Percentiles rank a stretch among this genome's conserved stretches.
phyloP scores from a whole-genome alignment of 148 eudicot genomes.

The Fagopyrum esculentum region DNA sequence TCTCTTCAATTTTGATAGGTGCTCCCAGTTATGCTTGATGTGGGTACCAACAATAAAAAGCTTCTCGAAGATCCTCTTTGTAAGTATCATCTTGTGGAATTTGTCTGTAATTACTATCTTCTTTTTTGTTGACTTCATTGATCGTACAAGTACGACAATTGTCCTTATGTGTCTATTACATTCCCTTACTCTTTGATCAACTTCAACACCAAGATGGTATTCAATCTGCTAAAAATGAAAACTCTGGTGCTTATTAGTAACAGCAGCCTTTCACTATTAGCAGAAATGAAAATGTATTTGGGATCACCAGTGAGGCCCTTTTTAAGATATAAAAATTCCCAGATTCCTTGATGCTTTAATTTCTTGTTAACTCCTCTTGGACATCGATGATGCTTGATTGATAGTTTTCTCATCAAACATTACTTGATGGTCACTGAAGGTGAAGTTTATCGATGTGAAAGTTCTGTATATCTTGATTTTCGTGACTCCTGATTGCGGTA shows the following conservation, averaged over 20 bases:
- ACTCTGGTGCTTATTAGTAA: neutral
- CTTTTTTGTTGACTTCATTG: neutral
- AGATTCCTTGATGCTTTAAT: neutral
- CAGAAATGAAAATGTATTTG: neutral
- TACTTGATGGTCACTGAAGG: slow-evolving; percentile 1
- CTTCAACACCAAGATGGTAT: neutral
- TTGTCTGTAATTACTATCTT: neutral
- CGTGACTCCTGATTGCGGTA: neutral
- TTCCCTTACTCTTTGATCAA: neutral
- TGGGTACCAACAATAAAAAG: slow-evolving; percentile 93
- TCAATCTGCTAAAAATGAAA: neutral
- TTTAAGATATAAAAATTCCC: neutral
- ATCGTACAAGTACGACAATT: neutral
- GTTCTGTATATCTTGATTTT: neutral
- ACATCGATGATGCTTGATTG: neutral
- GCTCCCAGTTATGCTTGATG: slow-evolving; percentile 97
- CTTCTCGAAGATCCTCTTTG: slow-evolving; percentile 87
- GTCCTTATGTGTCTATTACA: neutral
- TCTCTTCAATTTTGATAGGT: slow-evolving; percentile 34
- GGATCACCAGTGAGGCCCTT: neutral
- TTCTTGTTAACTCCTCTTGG: neutral
- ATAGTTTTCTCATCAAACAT: neutral
- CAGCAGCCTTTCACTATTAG: neutral
- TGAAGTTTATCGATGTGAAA: neutral
- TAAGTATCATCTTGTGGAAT: slow-evolving; percentile 34